phyloP scores from a whole-genome alignment of 331 rosid genomes.

The Stylosanthes scabra region DNA sequence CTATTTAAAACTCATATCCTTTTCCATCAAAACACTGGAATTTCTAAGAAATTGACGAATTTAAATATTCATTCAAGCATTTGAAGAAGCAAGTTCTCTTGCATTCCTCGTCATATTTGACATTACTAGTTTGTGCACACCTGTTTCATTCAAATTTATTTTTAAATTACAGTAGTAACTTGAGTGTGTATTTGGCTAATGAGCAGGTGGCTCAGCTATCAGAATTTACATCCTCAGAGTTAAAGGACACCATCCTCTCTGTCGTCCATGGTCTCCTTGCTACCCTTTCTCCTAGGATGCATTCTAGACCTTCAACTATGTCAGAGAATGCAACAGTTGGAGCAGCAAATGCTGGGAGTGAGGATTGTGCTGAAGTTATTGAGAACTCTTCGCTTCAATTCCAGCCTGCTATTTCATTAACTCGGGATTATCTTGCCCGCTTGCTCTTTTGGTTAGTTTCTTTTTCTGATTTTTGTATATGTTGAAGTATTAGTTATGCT shows the following conservation, averaged over 20 bases:
- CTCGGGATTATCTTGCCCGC: conserved; percentile 91
- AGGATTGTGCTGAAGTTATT: conserved; percentile 82
- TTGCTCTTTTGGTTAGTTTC: conserved; percentile 88
- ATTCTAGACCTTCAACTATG: conserved; percentile 70
- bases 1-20: neutral
- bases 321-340: conserved; percentile 71
- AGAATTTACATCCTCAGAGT: conserved; percentile 80
- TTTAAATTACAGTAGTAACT: neutral
- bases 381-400: conserved; percentile 87
- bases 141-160: conserved; percentile 15
- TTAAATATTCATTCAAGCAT: conserved; percentile 25
- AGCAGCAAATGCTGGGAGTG: conserved; percentile 55
- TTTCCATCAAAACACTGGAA: conserved; percentile 24
- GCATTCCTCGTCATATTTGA: conserved; percentile 20
- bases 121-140: conserved; percentile 7
- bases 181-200: conserved; percentile 22
- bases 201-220: conserved; percentile 92
- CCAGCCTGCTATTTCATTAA: conserved; percentile 80
- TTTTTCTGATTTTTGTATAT: neutral
- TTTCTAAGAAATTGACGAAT: conserved; percentile 13
- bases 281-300: conserved; percentile 93
- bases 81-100: conserved; percentile 1
- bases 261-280: conserved; percentile 96
- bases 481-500: conserved; percentile 15
- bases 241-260: conserved; percentile 82